Conservation (phyloP, 768 basidiomycete species). For the Tylopilus rubrobrunneus region DNA sequence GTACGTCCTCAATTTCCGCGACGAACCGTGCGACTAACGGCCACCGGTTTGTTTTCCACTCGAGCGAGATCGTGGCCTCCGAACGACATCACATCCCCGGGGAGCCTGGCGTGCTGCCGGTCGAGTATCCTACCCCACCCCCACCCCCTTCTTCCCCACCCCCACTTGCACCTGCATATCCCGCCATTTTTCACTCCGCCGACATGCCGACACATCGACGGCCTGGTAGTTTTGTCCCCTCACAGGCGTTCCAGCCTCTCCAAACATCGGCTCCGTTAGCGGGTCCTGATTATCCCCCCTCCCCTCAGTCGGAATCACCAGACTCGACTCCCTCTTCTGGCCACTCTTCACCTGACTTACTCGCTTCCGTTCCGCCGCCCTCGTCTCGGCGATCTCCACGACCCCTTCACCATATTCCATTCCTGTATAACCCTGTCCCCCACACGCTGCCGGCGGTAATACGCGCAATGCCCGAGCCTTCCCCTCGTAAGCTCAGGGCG, state of each 20-base stretch:
- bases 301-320: slow-evolving; percentile 20
- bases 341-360: slow-evolving; percentile 24
- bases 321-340: slow-evolving; percentile 22
- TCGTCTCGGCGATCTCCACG: slow-evolving; percentile 25
- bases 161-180: slow-evolving; percentile 30
- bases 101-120: slow-evolving; percentile 59
- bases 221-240: slow-evolving; percentile 2
- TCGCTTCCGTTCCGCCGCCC: slow-evolving; percentile 16
- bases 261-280: slow-evolving; percentile 15
- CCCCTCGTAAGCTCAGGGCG: slow-evolving; percentile 40
- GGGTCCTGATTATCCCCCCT: slow-evolving; percentile 20
- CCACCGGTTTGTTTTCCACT: slow-evolving; percentile 86
- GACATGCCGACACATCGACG: slow-evolving; percentile 26
- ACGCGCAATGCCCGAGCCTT: slow-evolving; percentile 18
- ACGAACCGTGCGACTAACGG: slow-evolving; percentile 76
- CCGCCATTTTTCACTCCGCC: slow-evolving; percentile 22
- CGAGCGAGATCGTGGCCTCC: slow-evolving; percentile 56
- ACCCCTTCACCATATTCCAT: slow-evolving; percentile 11
- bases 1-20: slow-evolving; percentile 64
- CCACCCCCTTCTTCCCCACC: slow-evolving; percentile 31
- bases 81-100: slow-evolving; percentile 61
- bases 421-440: slow-evolving; percentile 7
- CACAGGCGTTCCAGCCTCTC: slow-evolving; percentile 22
- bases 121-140: slow-evolving; percentile 34
- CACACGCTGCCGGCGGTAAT: slow-evolving; percentile 13